Conservation (phyloP, 2,329 filamentous ascomycete genomes). For the Beauveria sp. region DNA sequence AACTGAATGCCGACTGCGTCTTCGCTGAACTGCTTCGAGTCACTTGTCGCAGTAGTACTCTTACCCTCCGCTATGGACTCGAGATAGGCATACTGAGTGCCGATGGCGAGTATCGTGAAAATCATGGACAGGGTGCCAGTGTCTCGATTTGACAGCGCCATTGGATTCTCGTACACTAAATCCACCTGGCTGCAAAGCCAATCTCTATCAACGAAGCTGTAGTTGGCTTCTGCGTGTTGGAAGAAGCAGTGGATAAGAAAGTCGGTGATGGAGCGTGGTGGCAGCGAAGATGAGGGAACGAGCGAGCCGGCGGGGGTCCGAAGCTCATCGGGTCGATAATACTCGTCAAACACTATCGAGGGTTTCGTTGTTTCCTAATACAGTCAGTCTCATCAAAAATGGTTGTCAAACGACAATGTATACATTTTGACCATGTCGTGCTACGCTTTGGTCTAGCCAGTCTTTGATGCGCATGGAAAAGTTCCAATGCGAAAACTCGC, state of each 20-base stretch:
- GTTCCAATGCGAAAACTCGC: slow-evolving; percentile 46
- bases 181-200: slow-evolving; percentile 37
- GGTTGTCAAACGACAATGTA: not conserved
- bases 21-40: slow-evolving; percentile 31
- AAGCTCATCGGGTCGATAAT: slow-evolving; percentile 38
- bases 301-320: slow-evolving; percentile 33
- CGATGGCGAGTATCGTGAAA: slow-evolving; percentile 40
- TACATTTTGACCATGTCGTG: slow-evolving; percentile 21
- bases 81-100: slow-evolving; percentile 43
- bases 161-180: slow-evolving; percentile 32
- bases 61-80: slow-evolving; percentile 22
- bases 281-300: slow-evolving; percentile 32
- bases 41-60: not conserved
- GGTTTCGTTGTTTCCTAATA: slow-evolving; percentile 19
- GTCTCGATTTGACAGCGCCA: slow-evolving; percentile 30
- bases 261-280: slow-evolving; percentile 38
- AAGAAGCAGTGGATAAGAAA: slow-evolving; percentile 41
- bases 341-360: slow-evolving; percentile 21
- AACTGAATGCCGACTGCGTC: slow-evolving; percentile 48
- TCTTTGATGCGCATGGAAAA: slow-evolving; percentile 44
- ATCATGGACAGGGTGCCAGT: slow-evolving; percentile 37
- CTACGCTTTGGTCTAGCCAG: slow-evolving; percentile 37
- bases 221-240: slow-evolving; percentile 40
- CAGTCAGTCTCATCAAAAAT: slow-evolving; percentile 14
- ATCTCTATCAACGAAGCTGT: slow-evolving; percentile 37